Evolutionary conservation across 225 moss, liverwort and hornwort species (phyloP), one percentile per base, ranked within the genome.

Genomic region (Antitrichia curtipendula): DNA sequence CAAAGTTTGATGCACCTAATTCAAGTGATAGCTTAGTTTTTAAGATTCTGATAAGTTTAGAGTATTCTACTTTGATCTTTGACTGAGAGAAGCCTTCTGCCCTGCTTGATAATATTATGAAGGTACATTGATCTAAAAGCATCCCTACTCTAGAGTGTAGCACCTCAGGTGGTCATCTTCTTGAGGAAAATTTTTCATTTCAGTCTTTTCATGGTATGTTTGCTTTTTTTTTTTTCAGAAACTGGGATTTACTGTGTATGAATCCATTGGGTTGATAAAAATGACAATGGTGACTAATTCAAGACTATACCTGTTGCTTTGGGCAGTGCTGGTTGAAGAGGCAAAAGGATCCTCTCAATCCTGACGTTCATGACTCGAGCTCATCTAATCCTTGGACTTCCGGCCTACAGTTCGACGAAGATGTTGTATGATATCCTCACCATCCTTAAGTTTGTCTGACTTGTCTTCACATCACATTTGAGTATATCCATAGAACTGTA

Each of bases 281-380:
- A 3, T 56, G 56, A 38, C n/a, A 61, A 38, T 40, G 60, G 38
- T 56, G 29, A 56, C 38, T 84, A 52, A 82, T 53, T 9, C 34
- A 53, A 57, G 45, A 54, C 9, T 36, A 45, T 45, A 54, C 27
- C 6, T 87, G 82, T 70, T 84, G 78, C 24, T 53, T 88, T 86
- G 6, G 59, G 84, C 93, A 98, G 98, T 98, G 98, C 87, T 98
- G 98, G 98, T 89, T 98, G 86, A 98, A 98, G 94, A 90, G 85
- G 57, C 98, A 98, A 90, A 93, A 93, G 34, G 95, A 98, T 82
- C 94, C 94, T 80, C 89, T 98, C 12, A 86, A 84, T 78, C 98
- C 97, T 7, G 95, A 98, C 56, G 47, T 98, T 74, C 95, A 97
- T 85, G 94, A 93, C 69, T 84, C 92, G 7, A 78, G 93, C 77